Conservation (phyloP, 2,329 filamentous ascomycete species). For the Xylariaceae sp. region DNA sequence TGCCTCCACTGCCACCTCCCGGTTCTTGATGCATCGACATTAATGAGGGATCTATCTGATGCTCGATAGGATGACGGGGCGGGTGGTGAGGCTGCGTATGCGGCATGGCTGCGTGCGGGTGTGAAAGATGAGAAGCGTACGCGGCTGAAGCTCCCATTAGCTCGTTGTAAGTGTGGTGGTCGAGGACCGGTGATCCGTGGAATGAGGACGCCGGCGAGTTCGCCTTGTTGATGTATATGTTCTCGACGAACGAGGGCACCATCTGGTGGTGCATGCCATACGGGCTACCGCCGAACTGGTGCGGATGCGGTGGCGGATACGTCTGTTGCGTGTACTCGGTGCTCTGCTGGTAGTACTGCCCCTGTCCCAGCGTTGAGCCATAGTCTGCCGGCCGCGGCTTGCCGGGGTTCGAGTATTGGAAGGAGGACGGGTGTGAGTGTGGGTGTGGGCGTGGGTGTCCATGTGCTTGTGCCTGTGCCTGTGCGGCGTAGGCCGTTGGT, state of each 20-base stretch:
- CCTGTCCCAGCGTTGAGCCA: constrained; percentile 37
- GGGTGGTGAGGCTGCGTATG: constrained; percentile 9
- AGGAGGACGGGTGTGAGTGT: constrained; percentile 40
- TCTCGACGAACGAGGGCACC: constrained; percentile 24
- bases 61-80: constrained; percentile 12
- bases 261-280: constrained; percentile 20
- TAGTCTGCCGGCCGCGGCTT: constrained; percentile 49
- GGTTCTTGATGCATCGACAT: constrained; percentile 15
- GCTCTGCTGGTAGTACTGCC: constrained; percentile 48
- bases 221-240: constrained; percentile 35
- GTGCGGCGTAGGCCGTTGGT: constrained; percentile 22
- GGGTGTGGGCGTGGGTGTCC: no score
- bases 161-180: constrained; percentile 42
- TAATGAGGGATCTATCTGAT: constrained; percentile 27
- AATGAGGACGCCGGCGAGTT: constrained; percentile 32
- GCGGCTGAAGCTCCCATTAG: constrained; percentile 13
- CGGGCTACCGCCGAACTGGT: constrained; percentile 17
- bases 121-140: constrained; percentile 15
- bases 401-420: constrained; percentile 44
- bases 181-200: constrained; percentile 24
- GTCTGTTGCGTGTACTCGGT: constrained; percentile 29
- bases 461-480: constrained; percentile 29
- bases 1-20: constrained; percentile 10
- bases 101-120: constrained; percentile 16
- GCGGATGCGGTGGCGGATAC: constrained; percentile 26